Conservation (phyloP, 176 grass and related monocot species). For the Eragrostis curvula region DNA sequence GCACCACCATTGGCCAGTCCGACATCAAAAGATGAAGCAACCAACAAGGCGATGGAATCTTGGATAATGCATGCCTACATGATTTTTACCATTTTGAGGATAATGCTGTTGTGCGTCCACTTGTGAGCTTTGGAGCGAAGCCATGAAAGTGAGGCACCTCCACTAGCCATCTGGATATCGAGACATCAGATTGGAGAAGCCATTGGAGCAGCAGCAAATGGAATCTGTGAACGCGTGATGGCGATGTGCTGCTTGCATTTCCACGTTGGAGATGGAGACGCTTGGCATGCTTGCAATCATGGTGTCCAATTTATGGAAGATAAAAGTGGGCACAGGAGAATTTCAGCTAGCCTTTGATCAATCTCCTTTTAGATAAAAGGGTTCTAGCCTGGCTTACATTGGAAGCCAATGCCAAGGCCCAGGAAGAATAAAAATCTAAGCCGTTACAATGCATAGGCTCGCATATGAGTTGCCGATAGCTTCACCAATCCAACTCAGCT, state of each 20-base stretch:
- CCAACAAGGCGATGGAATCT: constrained; percentile 32
- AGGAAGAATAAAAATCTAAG: neutral
- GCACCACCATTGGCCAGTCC: constrained; percentile 41
- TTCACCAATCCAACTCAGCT: too few species aligned
- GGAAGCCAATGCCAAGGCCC: too few species aligned
- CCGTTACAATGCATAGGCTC: too few species aligned
- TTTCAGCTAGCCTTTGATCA: too few species aligned
- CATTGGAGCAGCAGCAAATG: neutral
- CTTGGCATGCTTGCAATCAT: constrained; percentile 9
- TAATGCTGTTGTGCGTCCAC: constrained; percentile 32
- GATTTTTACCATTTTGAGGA: constrained; percentile 51
- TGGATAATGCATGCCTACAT: constrained; percentile 25
- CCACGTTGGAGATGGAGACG: constrained; percentile 43
- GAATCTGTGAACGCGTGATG: constrained; percentile 39
- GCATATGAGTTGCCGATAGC: too few species aligned
- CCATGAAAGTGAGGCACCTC: constrained; percentile 38
- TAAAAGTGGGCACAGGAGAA: neutral
- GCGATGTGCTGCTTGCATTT: constrained; percentile 25
- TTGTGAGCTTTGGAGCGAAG: constrained; percentile 28
- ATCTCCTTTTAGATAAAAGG: too few species aligned
- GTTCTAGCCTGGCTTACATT: too few species aligned
- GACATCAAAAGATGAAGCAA: constrained; percentile 34
- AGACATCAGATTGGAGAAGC: neutral
- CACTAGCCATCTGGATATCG: neutral
- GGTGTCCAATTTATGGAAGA: neutral